These are phyloP conservation scores for Backusella tarrabulga DNA, from an alignment of 192 early-diverging fungal genomes.

Conservation along the genomic window DNA sequence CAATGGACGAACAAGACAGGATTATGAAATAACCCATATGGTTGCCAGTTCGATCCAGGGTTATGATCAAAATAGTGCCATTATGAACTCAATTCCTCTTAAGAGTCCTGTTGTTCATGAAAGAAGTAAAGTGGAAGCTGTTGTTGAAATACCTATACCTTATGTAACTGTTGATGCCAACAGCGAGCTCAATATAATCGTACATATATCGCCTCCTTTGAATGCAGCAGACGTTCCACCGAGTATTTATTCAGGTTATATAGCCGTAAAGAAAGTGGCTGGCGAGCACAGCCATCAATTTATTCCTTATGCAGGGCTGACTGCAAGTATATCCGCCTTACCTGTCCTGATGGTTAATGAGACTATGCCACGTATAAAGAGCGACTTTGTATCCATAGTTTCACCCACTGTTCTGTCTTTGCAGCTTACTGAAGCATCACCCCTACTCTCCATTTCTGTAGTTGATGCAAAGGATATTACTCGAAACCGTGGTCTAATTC, in stretches of 20 bases:
- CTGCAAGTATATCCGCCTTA: slow-evolving; percentile 7
- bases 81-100: slow-evolving; percentile 17
- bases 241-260: slow-evolving; percentile 51
- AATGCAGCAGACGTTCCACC: slow-evolving; percentile 24
- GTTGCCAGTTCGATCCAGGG: slow-evolving; percentile 42
- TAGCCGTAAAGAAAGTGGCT: slow-evolving; percentile 26
- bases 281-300: neutral
- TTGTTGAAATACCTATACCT: slow-evolving; percentile 30
- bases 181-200: slow-evolving; percentile 26
- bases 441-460: slow-evolving; percentile 10
- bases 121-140: slow-evolving; percentile 24
- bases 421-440: slow-evolving; percentile 15
- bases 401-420: slow-evolving; percentile 5
- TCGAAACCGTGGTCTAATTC: slow-evolving; percentile 12
- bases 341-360: slow-evolving; percentile 27
- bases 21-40: slow-evolving; percentile 40
- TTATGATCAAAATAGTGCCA: slow-evolving; percentile 22
- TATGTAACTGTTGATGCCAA: slow-evolving; percentile 34
- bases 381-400: neutral
- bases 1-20: slow-evolving; percentile 23
- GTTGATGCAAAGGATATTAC: slow-evolving; percentile 14
- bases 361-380: slow-evolving; percentile 17
- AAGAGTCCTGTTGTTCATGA: slow-evolving; percentile 15
- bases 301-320: slow-evolving; percentile 33
- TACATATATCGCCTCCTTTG: slow-evolving; percentile 43